These are phyloP conservation scores for Stephania yunnanensis DNA, from an alignment of 164 flowering plant genomes.

Conservation along the genomic window DNA sequence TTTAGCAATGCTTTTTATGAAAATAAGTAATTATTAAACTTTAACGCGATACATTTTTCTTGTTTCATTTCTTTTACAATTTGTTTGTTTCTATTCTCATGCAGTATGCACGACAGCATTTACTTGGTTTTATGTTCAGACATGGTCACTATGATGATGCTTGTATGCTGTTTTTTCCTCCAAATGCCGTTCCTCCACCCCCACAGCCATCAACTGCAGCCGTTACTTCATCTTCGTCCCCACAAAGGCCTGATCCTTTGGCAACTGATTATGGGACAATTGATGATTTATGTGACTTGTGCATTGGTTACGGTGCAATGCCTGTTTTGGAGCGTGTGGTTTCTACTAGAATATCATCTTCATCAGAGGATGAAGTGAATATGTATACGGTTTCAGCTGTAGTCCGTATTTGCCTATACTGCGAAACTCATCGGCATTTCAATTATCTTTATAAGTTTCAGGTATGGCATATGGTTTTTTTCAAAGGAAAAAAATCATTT, in stretches of 20 bases:
- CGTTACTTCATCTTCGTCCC: constrained; percentile 64
- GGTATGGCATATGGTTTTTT: constrained; percentile 31
- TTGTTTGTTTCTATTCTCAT: constrained; percentile 14
- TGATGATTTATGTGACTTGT: constrained; percentile 84
- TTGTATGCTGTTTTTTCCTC: constrained; percentile 86
- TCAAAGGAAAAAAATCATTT: no score
- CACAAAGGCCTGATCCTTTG: constrained; percentile 81
- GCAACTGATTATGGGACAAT: constrained; percentile 94
- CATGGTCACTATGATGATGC: constrained; percentile 87
- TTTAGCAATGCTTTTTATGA: neutral
- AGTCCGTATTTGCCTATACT: constrained; percentile 76
- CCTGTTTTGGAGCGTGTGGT: constrained; percentile 77
- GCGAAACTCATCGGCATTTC: constrained; percentile 92
- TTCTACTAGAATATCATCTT: constrained; percentile 55
- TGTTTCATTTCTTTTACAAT: constrained; percentile 1
- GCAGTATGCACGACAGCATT: constrained; percentile 84
- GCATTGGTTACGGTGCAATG: constrained; percentile 88
- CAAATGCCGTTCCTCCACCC: constrained; percentile 57
- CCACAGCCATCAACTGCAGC: constrained; percentile 64
- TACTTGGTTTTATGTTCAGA: constrained; percentile 83
- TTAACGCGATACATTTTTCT: neutral
- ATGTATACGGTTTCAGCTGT: constrained; percentile 71
- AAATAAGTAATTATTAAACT: neutral
- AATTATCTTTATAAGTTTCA: constrained; percentile 91
- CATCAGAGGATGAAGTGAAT: constrained; percentile 42